phyloP scores from a whole-genome alignment of 1,139 yeast species.

The Candida buenavistaensis region DNA sequence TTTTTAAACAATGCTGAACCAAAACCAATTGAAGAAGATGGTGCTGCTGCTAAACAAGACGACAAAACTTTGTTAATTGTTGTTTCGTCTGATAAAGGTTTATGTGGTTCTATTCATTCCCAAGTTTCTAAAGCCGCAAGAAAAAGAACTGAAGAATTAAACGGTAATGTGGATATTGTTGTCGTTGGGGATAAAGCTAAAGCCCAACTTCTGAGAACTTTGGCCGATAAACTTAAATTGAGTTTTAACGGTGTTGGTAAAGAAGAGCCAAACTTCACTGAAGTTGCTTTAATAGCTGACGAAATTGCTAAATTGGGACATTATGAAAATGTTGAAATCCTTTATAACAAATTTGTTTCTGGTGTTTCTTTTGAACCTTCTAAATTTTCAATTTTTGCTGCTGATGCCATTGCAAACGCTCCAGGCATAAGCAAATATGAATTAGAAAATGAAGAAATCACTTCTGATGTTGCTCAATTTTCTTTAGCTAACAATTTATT shows the following conservation, averaged over 20 bases:
- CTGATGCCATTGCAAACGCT: slow-evolving; percentile 76
- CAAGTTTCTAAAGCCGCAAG: slow-evolving; percentile 90
- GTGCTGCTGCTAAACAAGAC: slow-evolving; percentile 46
- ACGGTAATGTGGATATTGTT: slow-evolving; percentile 76
- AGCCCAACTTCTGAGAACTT: slow-evolving; percentile 83
- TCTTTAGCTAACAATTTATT: slow-evolving; percentile 86
- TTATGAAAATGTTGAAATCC: slow-evolving; percentile 77
- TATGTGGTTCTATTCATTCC: slow-evolving; percentile 97
- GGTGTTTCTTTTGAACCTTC: slow-evolving; percentile 92
- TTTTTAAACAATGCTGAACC: slow-evolving; percentile 85
- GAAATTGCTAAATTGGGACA: slow-evolving; percentile 68
- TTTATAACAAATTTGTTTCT: slow-evolving; percentile 84
- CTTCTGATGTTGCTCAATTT: slow-evolving; percentile 74
- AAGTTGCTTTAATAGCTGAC: slow-evolving; percentile 87
- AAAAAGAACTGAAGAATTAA: slow-evolving; percentile 54
- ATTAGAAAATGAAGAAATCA: slow-evolving; percentile 70
- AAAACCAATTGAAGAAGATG: slow-evolving; percentile 49
- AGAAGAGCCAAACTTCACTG: slow-evolving; percentile 92
- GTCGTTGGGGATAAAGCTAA: slow-evolving; percentile 94
- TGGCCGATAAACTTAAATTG: slow-evolving; percentile 66
- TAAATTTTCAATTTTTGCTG: slow-evolving; percentile 63
- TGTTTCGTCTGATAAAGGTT: slow-evolving; percentile 95
- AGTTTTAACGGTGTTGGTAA: slow-evolving; percentile 91
- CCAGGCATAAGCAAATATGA: slow-evolving; percentile 86
- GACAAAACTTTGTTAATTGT: slow-evolving; percentile 69